These are phyloP conservation scores for Hemileccinum impolitum DNA, from an alignment of 768 basidiomycete species.

Conservation along the genomic window DNA sequence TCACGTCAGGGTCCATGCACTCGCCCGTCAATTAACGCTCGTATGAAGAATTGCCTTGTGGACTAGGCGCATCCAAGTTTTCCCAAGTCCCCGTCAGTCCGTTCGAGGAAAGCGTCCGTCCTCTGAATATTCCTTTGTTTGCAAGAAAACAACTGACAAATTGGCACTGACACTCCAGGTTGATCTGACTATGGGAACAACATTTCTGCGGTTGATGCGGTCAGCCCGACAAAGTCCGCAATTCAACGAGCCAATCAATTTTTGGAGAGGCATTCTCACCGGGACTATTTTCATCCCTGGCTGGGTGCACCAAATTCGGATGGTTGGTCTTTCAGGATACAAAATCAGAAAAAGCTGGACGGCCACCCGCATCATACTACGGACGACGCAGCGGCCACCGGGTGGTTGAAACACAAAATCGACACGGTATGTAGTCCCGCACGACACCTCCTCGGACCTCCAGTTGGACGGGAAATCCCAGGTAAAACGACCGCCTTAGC, in stretches of 20 bases:
- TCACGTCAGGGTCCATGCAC: slow-evolving; percentile 7
- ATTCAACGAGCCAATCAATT: slow-evolving; percentile 1
- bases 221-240: slow-evolving; percentile 24
- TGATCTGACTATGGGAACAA: slow-evolving; percentile 21
- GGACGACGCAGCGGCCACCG: slow-evolving; percentile 7
- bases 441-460: slow-evolving; percentile 23
- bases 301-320: slow-evolving; percentile 1
- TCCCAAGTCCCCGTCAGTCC: slow-evolving; percentile 16
- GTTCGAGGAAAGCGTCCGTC: slow-evolving; percentile 5
- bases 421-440: background rate
- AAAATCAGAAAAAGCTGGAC: slow-evolving; percentile 7
- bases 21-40: slow-evolving; percentile 9
- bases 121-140: slow-evolving; percentile 7
- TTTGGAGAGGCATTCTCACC: slow-evolving; percentile 22
- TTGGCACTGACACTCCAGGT: slow-evolving; percentile 2
- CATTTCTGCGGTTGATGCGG: slow-evolving; percentile 17
- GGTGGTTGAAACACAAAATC: slow-evolving; percentile 8
- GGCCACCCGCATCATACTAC: slow-evolving; percentile 16
- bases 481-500: slow-evolving; percentile 8
- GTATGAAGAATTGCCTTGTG: slow-evolving; percentile 13
- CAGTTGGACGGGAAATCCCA: slow-evolving; percentile 8
- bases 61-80: slow-evolving; percentile 9
- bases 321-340: slow-evolving; percentile 6
- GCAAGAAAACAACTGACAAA: slow-evolving; percentile 6
- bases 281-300: slow-evolving; percentile 17